These are phyloP conservation scores for Salinomyces thailandicus DNA, from an alignment of 2,329 filamentous ascomycete genomes.

Conservation along the genomic window DNA sequence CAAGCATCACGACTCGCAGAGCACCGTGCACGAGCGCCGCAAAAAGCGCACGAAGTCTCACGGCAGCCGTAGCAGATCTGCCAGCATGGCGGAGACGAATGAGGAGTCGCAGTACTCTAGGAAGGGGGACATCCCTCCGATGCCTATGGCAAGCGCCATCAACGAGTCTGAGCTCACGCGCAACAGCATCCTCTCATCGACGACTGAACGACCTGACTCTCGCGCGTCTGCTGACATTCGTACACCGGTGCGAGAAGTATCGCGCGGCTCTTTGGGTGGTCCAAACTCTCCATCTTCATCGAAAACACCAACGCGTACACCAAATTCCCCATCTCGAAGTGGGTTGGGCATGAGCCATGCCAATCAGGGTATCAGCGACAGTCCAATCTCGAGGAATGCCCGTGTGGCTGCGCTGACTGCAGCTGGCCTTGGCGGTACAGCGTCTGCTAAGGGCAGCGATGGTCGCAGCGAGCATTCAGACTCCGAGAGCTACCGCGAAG, in stretches of 20 bases:
- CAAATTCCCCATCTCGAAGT: conserved; percentile 36
- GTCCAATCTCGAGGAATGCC: conserved; percentile 27
- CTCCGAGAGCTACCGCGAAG: conserved; percentile 23
- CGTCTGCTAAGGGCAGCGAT: conserved; percentile 47
- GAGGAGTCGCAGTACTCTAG: conserved; percentile 45
- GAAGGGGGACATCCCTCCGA: conserved; percentile 51
- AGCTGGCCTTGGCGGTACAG: conserved; percentile 29
- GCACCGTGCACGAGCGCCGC: conserved; percentile 38
- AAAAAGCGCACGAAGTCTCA: conserved; percentile 38
- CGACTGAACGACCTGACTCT: conserved; percentile 62
- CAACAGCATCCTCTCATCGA: conserved; percentile 74
- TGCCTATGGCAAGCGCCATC: conserved; percentile 81
- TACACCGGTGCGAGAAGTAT: conserved; percentile 52
- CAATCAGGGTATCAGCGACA: conserved; percentile 39
- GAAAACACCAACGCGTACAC: conserved; percentile 51
- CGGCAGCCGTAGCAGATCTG: conserved; percentile 42
- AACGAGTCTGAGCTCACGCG: conserved; percentile 79
- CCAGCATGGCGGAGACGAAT: conserved; percentile 43
- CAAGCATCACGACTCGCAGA: conserved; percentile 54
- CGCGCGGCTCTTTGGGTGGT: conserved; percentile 44
- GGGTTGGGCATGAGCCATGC: conserved; percentile 58
- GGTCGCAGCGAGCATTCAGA: conserved; percentile 45
- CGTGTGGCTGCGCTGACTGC: conserved; percentile 29
- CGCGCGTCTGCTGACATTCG: conserved; percentile 43
- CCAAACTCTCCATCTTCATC: conserved; percentile 48